Percentiles rank a stretch among this genome's conserved stretches.
Evolutionary conservation across 2,329 filamentous ascomycete species (phyloP).

Genomic region (Colletotrichum coccodes): DNA sequence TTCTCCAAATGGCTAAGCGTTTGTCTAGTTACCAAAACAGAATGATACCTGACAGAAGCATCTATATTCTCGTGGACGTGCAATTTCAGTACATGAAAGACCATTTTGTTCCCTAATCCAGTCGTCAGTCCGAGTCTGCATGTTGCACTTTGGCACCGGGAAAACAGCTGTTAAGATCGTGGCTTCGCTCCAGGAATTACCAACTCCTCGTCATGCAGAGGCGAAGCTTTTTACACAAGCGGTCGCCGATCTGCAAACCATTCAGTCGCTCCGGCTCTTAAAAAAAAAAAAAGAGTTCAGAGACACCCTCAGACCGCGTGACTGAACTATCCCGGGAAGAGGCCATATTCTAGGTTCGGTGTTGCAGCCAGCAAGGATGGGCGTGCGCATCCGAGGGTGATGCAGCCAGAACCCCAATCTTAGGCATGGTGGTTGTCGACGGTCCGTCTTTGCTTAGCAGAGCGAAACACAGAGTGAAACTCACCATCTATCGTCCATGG

Average conservation of each 20-base stretch:
- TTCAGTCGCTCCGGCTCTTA: not conserved
- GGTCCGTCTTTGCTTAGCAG: not conserved
- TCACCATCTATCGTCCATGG: not conserved
- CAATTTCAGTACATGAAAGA: too few species aligned
- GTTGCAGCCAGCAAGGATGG: not conserved
- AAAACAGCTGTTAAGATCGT: too few species aligned
- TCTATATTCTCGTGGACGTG: too few species aligned
- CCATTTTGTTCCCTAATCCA: too few species aligned
- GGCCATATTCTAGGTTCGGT: not conserved
- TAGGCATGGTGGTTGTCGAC: not conserved
- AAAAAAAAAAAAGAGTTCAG: not conserved
- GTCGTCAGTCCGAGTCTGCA: too few species aligned
- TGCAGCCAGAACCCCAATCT: not conserved
- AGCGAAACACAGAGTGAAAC: not conserved
- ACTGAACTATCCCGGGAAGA: not conserved
- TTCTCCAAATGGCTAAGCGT: too few species aligned
- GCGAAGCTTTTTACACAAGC: not conserved
- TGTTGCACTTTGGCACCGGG: too few species aligned
- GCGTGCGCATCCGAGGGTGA: conserved; percentile 1
- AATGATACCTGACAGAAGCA: too few species aligned
- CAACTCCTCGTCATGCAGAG: too few species aligned
- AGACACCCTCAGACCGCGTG: not conserved
- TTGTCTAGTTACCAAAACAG: too few species aligned
- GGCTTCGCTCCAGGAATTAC: too few species aligned
- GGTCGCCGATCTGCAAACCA: not conserved